A percentile compares a stretch with the other conserved stretches of the same genome.
phyloP scores from a whole-genome alignment of 306 rosid species.

The Castanea crenata region DNA sequence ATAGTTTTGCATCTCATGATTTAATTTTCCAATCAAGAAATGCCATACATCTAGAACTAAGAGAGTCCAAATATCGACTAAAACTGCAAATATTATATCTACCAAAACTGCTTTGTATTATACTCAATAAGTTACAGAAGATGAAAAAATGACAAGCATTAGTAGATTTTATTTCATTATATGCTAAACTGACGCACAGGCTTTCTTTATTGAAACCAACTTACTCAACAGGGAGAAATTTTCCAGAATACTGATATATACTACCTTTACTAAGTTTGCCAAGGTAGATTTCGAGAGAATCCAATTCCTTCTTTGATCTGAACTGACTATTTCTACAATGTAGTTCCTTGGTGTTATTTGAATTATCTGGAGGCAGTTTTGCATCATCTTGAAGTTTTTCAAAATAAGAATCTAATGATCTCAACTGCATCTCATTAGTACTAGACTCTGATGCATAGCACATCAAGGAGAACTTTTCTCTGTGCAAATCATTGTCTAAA shows the following conservation, averaged over 20 bases:
- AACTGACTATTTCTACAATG: constrained; percentile 23
- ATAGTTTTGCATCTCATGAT: neutral
- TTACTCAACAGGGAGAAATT: neutral
- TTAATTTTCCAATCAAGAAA: neutral
- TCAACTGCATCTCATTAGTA: constrained; percentile 47
- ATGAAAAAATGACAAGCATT: neutral
- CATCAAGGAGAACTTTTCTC: constrained; percentile 12
- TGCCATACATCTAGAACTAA: neutral
- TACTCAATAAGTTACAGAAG: neutral
- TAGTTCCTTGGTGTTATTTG: constrained; percentile 28
- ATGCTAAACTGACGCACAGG: neutral
- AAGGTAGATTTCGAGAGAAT: constrained; percentile 67
- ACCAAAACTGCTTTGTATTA: neutral
- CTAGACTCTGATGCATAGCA: constrained; percentile 37
- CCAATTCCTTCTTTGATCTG: constrained; percentile 42
- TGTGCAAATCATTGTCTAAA: constrained; percentile 26
- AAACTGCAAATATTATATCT: neutral
- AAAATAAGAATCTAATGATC: constrained; percentile 63
- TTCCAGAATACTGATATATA: neutral
- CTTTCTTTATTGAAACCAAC: neutral
- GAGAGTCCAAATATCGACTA: neutral
- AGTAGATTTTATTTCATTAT: neutral
- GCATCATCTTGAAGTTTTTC: constrained; percentile 46
- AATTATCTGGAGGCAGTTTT: constrained; percentile 25
- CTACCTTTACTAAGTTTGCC: constrained; percentile 58